Conservation (phyloP, 305 asterid species). For the Solanum chacoense region DNA sequence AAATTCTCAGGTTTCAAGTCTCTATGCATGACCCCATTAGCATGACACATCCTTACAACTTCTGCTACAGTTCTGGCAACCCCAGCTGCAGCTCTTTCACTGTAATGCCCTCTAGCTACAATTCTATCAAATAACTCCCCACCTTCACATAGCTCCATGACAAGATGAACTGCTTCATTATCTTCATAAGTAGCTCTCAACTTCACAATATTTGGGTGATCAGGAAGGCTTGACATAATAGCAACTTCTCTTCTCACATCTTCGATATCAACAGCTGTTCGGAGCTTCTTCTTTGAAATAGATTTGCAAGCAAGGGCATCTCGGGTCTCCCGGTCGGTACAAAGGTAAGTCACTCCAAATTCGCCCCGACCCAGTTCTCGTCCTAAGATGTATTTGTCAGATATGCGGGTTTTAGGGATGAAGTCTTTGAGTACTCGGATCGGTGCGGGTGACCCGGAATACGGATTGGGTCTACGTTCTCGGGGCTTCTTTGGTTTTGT, state of each 20-base stretch:
- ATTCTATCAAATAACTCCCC: conserved; percentile 91
- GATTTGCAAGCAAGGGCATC: conserved; percentile 86
- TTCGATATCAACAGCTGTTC: conserved; percentile 87
- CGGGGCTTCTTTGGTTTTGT: conserved; percentile 10
- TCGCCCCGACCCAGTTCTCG: conserved; percentile 98
- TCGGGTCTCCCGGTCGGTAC: conserved; percentile 81
- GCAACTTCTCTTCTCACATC: conserved; percentile 95
- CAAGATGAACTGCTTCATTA: conserved; percentile 85
- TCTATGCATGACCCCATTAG: conserved; percentile 84
- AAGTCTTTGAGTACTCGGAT: conserved; percentile 75
- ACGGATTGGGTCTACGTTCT: conserved; percentile 53
- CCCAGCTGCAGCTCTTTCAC: conserved; percentile 85
- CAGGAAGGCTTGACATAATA: conserved; percentile 89
- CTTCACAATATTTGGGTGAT: conserved; percentile 69
- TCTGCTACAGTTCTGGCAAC: conserved; percentile 79
- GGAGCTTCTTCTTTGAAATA: conserved; percentile 82
- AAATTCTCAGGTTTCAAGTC: conserved; percentile 98
- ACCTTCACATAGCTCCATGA: conserved; percentile 96
- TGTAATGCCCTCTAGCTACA: conserved; percentile 95
- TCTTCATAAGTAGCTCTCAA: conserved; percentile 89
- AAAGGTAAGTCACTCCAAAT: conserved; percentile 84
- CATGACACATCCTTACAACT: conserved; percentile 91
- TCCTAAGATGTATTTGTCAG: conserved; percentile 85
- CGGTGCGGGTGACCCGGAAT: conserved; percentile 43
- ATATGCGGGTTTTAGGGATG: conserved; percentile 43